A percentile compares a stretch with the other conserved stretches of the same genome.
Conservation (phyloP, 371 early-diverging fungal species). For the Rhizopus arrhizus region DNA sequence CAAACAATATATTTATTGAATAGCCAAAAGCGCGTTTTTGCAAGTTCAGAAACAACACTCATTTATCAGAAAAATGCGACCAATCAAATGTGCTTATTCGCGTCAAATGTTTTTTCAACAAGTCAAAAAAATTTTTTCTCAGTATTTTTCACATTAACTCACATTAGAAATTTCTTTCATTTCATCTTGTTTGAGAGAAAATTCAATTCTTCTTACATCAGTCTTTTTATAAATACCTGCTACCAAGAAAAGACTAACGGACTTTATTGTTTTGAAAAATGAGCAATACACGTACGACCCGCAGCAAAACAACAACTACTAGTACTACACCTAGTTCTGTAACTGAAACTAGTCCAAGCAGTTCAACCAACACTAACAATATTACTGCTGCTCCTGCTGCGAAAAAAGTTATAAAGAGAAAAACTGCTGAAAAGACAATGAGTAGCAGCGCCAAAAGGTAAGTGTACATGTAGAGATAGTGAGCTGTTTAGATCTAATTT, state of each 20-base stretch:
- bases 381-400: constrained; percentile 27
- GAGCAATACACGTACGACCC: constrained; percentile 42
- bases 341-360: constrained; percentile 18
- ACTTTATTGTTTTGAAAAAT: constrained; percentile 18
- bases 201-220: neutral
- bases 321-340: neutral
- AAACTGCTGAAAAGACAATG: constrained; percentile 30
- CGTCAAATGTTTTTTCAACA: constrained; percentile 2
- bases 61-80: constrained; percentile 2
- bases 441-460: constrained; percentile 68
- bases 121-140: constrained; percentile 10
- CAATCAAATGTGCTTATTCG: constrained; percentile 10
- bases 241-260: neutral
- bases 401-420: constrained; percentile 36
- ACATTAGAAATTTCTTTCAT: constrained; percentile 14
- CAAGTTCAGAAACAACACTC: neutral
- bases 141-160: constrained; percentile 6
- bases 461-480: constrained; percentile 2
- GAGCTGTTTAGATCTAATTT: neutral
- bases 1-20: no score
- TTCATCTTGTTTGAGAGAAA: constrained; percentile 12
- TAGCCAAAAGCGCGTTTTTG: no score
- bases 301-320: constrained; percentile 19
- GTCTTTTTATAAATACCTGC: neutral
- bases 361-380: constrained; percentile 21